Evolutionary conservation across 192 early-diverging fungal genomes (phyloP), one percentile per base, ranked within the genome.

Genomic region (Mortierella alpina): DNA sequence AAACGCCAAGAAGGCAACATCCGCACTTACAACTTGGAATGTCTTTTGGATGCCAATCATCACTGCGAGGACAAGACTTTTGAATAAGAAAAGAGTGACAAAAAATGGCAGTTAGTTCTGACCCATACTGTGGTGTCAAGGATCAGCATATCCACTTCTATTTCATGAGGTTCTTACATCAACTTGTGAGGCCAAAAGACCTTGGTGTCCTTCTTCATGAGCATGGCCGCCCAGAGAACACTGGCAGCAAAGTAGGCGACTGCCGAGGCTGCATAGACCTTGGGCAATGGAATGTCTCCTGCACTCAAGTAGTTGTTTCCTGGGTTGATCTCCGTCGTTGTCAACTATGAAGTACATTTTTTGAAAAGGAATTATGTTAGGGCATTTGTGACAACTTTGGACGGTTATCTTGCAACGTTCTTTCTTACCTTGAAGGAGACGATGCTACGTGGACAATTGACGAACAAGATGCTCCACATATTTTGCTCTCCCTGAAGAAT

Each of bases 161-260:
- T 2, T 20, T 7, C 44, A 1, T 45, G 52, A 46, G 7, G 11
- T 5, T 59, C 82, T 68, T 84, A 88, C 86, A 88, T 84, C 22
- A 88, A 54, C 58, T 83, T 83, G 78, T 88, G 86, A 12, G 86
- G 83, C 62, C 84, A 79, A 71, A 86, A 86, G 11, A 88, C 80
- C 15, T 59, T 85, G 20, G 83, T 83, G 49, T 85, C 80, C 63
- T 79, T 82, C 46, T 64, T 65, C 55, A 70, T 31, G 13, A 84
- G 40, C 49, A 83, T 57, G 22, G 46, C 80, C 2, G 63, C 22
- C 85, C 86, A 87, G 7, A 84, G 52, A 14, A 17, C 71, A n/a
- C 75, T 66, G 7, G 79, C 80, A 7, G 59, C 39, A 48, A 84
- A 65, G 45, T 85, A 89, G 2, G 81, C 68, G 10, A 87, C 20